Conservation (phyloP, 441 rosid species). For the Theobroma grandiflorum region DNA sequence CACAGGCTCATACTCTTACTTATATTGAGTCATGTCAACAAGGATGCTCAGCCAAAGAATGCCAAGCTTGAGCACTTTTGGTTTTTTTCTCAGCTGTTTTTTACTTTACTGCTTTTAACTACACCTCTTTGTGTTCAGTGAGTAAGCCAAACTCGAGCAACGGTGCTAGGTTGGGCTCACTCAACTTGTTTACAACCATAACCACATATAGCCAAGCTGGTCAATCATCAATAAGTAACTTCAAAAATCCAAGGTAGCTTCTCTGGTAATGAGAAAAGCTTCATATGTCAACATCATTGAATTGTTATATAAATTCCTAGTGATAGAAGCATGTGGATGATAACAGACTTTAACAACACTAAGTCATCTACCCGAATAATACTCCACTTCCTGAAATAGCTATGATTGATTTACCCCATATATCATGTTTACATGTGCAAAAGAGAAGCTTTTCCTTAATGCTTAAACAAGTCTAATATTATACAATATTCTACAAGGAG, state of each 20-base stretch:
- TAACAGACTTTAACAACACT: background rate
- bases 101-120: background rate
- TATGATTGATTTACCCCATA: conserved; percentile 9
- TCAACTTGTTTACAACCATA: conserved; percentile 6
- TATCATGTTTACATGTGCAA: background rate
- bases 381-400: background rate
- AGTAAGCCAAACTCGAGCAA: background rate
- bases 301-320: background rate
- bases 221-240: conserved; percentile 3
- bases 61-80: background rate
- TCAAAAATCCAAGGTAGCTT: conserved; percentile 2
- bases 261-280: background rate
- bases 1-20: background rate
- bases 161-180: background rate
- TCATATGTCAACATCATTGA: background rate
- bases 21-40: background rate
- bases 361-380: background rate
- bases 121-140: background rate
- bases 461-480: background rate
- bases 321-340: conserved; percentile 1
- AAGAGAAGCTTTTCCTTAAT: background rate
- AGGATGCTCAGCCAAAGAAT: background rate
- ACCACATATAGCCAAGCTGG: background rate
- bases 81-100: background rate
- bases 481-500: background rate